phyloP scores from a whole-genome alignment of 257 asterid genomes.

The Buddleja alternifolia region DNA sequence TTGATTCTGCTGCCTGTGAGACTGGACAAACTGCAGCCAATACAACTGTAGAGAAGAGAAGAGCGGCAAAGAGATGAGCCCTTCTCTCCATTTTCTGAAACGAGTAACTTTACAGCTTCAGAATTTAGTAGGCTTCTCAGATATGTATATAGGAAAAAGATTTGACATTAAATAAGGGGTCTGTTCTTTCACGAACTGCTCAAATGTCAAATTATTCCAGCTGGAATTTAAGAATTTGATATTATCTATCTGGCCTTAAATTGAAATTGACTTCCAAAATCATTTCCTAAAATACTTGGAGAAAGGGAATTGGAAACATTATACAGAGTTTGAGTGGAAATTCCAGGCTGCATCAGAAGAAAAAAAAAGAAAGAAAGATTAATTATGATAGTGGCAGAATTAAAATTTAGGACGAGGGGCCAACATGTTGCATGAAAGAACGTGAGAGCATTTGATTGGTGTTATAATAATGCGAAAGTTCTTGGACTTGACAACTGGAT shows the following conservation, averaged over 20 bases:
- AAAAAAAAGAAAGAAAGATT: not conserved
- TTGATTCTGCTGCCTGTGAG: constrained; percentile 40
- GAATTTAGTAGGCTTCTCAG: constrained; percentile 15
- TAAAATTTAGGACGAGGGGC: constrained; percentile 37
- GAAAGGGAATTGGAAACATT: constrained; percentile 8
- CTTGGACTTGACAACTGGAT: constrained; percentile 52
- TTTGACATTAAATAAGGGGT: not conserved
- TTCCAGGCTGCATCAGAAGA: constrained; percentile 55
- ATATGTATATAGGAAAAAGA: constrained; percentile 25
- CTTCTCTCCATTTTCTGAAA: constrained; percentile 47
- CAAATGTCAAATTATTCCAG: constrained; percentile 14
- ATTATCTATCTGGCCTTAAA: constrained; percentile 16
- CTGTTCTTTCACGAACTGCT: constrained; percentile 3
- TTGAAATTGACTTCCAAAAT: no score
- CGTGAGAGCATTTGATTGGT: constrained; percentile 45
- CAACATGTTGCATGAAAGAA: constrained; percentile 48
- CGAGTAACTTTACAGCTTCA: not conserved
- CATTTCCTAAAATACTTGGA: constrained; percentile 29
- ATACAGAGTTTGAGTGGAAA: constrained; percentile 23
- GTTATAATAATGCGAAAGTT: constrained; percentile 32
- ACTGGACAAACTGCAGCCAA: constrained; percentile 29
- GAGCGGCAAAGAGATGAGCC: constrained; percentile 33
- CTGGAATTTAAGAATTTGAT: constrained; percentile 3
- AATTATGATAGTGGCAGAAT: constrained; percentile 8
- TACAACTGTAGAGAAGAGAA: constrained; percentile 38